Conservation (phyloP, 257 asterid species). For the Fraxinus quadrangulata region DNA sequence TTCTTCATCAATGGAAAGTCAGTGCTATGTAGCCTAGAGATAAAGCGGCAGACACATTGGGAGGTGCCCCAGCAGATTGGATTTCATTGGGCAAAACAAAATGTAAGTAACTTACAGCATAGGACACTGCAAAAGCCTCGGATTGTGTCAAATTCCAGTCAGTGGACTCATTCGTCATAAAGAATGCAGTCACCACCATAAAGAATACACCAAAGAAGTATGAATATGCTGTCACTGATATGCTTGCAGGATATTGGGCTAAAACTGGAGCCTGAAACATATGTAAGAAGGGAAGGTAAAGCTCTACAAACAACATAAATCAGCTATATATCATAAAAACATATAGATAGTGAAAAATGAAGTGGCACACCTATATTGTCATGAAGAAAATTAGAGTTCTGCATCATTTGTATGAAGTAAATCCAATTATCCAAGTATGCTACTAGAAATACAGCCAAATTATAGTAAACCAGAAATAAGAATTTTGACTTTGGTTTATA, state of each 20-base stretch:
- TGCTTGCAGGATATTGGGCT: constrained; percentile 86
- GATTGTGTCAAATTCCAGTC: constrained; percentile 77
- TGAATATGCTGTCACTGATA: constrained; percentile 89
- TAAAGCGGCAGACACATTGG: too few relatives aligned
- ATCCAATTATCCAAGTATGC: neutral
- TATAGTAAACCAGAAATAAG: neutral
- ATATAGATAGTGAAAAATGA: neutral
- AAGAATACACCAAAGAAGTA: constrained; percentile 71
- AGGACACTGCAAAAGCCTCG: constrained; percentile 78
- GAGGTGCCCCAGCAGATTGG: too few relatives aligned
- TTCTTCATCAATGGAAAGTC: too few relatives aligned
- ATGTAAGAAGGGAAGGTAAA: constrained; percentile 26
- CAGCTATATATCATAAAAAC: constrained; percentile 14
- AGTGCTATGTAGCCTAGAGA: too few relatives aligned
- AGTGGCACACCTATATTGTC: constrained; percentile 14
- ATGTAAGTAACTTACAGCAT: constrained; percentile 69
- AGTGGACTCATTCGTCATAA: constrained; percentile 58
- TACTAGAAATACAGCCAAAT: neutral
- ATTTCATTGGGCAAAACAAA: neutral
- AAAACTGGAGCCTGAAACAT: constrained; percentile 80
- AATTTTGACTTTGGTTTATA: neutral
- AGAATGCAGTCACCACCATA: constrained; percentile 68
- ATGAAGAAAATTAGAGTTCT: neutral
- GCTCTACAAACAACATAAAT: constrained; percentile 23
- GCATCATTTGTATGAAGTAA: neutral